These are phyloP conservation scores for Macrocybe gigantea DNA, from an alignment of 768 basidiomycete genomes.

Conservation along the genomic window DNA sequence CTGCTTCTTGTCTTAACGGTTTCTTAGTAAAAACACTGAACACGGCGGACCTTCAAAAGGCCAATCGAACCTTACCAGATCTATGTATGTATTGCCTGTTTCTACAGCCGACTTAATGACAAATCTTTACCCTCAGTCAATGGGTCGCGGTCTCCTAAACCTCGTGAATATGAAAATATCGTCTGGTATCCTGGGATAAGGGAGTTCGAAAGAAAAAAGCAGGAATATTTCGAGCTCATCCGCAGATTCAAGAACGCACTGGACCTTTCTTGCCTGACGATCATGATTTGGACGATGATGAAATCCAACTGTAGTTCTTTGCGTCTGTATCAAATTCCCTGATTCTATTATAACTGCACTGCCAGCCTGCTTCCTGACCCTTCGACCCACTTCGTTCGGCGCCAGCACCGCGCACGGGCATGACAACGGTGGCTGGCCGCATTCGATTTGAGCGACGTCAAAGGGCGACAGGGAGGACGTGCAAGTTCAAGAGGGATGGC, in stretches of 20 bases:
- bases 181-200: background rate
- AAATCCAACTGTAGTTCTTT: too few species aligned
- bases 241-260: background rate
- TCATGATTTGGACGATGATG: background rate
- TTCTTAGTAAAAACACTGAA: background rate
- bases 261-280: background rate
- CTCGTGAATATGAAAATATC: conserved; percentile 1
- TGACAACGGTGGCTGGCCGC: conserved; percentile 18
- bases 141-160: background rate
- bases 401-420: too few species aligned
- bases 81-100: background rate
- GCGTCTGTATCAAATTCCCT: too few species aligned
- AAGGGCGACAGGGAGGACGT: conserved; percentile 29
- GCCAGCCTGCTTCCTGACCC: too few species aligned
- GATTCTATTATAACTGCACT: too few species aligned
- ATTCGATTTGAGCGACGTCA: conserved; percentile 30
- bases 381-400: too few species aligned
- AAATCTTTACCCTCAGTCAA: background rate
- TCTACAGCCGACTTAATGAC: background rate
- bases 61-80: background rate
- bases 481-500: conserved; percentile 42
- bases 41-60: background rate
- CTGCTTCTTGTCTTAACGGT: background rate
- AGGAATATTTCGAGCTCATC: background rate
- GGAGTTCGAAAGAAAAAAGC: background rate